Percentiles rank a stretch among this genome's conserved stretches.
Evolutionary conservation across 2,329 filamentous ascomycete genomes (phyloP).

Genomic region (Pseudocercospora macadamiae): DNA sequence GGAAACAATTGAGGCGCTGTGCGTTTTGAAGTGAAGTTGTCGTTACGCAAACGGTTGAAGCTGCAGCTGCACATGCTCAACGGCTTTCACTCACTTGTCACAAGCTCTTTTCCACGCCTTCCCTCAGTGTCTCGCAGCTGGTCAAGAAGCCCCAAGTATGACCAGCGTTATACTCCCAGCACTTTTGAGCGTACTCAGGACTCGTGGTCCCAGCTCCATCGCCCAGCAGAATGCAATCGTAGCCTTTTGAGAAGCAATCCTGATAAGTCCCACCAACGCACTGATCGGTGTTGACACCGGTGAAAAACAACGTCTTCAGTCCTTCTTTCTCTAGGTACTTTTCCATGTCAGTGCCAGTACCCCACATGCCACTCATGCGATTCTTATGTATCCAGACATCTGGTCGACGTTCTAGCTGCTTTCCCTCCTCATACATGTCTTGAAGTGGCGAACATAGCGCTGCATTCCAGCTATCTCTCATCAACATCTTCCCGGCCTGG

Average conservation of each 20-base stretch:
- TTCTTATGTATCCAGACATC: slow-evolving; percentile 62
- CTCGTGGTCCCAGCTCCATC: slow-evolving; percentile 60
- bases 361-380: slow-evolving; percentile 62
- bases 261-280: slow-evolving; percentile 61
- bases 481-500: slow-evolving; percentile 51
- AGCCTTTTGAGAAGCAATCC: slow-evolving; percentile 60
- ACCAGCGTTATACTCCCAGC: slow-evolving; percentile 41
- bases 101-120: slow-evolving; percentile 29
- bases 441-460: slow-evolving; percentile 54
- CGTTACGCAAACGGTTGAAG: not conserved
- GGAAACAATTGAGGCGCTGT: not conserved
- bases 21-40: not conserved
- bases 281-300: slow-evolving; percentile 65
- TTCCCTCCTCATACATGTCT: slow-evolving; percentile 40
- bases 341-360: slow-evolving; percentile 47
- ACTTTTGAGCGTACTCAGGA: slow-evolving; percentile 41
- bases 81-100: not conserved
- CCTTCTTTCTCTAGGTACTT: slow-evolving; percentile 45
- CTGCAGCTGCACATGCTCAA: not conserved
- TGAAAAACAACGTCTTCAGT: slow-evolving; percentile 57
- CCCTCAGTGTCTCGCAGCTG: slow-evolving; percentile 34
- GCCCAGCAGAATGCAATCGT: slow-evolving; percentile 57
- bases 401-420: slow-evolving; percentile 30
- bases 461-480: slow-evolving; percentile 61
- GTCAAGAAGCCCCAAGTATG: slow-evolving; percentile 40